Evolutionary conservation across 2,329 filamentous ascomycete species (phyloP).

Genomic region (Nannizziopsis arthrosporioides): DNA sequence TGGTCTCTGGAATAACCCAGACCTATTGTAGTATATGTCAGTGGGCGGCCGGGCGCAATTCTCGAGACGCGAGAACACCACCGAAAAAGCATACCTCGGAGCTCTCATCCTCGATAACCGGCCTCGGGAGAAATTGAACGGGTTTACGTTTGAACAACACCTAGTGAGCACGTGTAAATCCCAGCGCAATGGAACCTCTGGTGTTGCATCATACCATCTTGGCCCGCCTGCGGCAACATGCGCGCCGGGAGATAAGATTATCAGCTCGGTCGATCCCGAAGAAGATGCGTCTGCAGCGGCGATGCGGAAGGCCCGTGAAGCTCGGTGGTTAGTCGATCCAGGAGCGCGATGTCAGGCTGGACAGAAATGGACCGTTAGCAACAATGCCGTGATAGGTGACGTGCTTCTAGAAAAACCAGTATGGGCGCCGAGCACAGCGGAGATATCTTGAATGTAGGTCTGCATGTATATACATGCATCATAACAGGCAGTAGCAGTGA

Average conservation of each 20-base stretch:
- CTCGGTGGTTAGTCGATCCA: not conserved
- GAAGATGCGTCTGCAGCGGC: not conserved
- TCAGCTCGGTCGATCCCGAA: not conserved
- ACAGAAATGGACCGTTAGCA: not conserved
- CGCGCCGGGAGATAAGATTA: not conserved
- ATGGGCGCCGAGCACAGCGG: too few relatives aligned
- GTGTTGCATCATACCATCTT: not conserved
- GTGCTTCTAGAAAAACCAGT: not conserved
- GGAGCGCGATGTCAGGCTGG: not conserved
- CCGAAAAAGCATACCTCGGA: conserved; percentile 53
- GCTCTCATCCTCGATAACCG: conserved; percentile 65
- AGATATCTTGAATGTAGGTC: not conserved
- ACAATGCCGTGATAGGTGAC: not conserved
- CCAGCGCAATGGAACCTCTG: not conserved
- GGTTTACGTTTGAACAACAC: conserved; percentile 95
- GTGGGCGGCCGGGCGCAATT: not conserved
- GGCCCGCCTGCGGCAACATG: too few relatives aligned
- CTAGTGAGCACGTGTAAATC: conserved; percentile 37
- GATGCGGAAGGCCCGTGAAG: not conserved
- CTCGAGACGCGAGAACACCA: not conserved
- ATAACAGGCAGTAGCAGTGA: not conserved
- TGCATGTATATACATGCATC: not conserved
- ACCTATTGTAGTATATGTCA: conserved; percentile 52
- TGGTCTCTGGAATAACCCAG: conserved; percentile 82
- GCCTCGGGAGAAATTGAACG: conserved; percentile 65